A percentile compares a stretch with the other conserved stretches of the same genome.
Evolutionary conservation across 495 filamentous ascomycete genomes (phyloP).

Genomic region (Aspergillus panamensis): DNA sequence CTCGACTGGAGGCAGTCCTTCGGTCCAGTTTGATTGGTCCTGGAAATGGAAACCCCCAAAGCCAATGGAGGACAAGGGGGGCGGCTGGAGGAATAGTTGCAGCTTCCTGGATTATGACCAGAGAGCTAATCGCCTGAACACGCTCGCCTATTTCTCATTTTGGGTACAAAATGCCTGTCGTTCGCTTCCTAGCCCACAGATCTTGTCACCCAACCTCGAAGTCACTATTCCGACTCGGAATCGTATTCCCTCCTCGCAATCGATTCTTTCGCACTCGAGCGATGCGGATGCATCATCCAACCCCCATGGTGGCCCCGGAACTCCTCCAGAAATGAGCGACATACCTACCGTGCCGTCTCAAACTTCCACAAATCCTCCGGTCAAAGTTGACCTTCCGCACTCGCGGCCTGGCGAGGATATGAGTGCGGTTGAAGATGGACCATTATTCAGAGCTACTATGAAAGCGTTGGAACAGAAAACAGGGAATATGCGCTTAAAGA

Average conservation of each 20-base stretch:
- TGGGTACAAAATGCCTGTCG: constrained; percentile 75
- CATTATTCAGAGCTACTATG: constrained; percentile 93
- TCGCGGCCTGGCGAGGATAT: constrained; percentile 85
- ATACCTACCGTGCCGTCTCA: constrained; percentile 40
- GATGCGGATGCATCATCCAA: constrained; percentile 52
- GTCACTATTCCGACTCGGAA: constrained; percentile 70
- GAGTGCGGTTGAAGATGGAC: constrained; percentile 84
- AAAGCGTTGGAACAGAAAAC: constrained; percentile 96
- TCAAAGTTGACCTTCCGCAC: constrained; percentile 85
- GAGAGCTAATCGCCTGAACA: constrained; percentile 80
- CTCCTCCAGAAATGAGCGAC: constrained; percentile 55
- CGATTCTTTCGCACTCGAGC: constrained; percentile 72
- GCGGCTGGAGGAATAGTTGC: constrained; percentile 93
- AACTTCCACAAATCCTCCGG: constrained; percentile 46
- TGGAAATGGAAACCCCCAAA: constrained; percentile 97
- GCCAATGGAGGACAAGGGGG: constrained; percentile 72
- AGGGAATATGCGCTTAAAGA: constrained; percentile 83
- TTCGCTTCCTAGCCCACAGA: constrained; percentile 35
- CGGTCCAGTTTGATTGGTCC: constrained; percentile 88
- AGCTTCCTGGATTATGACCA: constrained; percentile 97
- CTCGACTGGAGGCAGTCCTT: constrained; percentile 71
- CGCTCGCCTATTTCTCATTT: constrained; percentile 87
- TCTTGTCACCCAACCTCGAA: constrained; percentile 66
- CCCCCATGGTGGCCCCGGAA: constrained; percentile 56
- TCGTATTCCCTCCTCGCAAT: constrained; percentile 78